These are phyloP conservation scores for Zygosaccharomyces pseudorouxii DNA, from an alignment of 805 yeast genomes.

Conservation along the genomic window DNA sequence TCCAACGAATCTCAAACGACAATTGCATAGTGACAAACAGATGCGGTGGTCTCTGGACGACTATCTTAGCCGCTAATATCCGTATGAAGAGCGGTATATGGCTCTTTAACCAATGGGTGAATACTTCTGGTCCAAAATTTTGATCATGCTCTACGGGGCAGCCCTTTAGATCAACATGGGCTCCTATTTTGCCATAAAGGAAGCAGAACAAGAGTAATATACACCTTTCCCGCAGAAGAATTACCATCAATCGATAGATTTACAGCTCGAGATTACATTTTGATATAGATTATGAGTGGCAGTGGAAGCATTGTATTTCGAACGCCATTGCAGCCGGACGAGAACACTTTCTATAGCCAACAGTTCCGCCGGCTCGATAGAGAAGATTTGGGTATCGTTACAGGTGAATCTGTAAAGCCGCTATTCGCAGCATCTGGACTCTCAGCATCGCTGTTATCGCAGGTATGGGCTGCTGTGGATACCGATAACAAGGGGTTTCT, in stretches of 20 bases:
- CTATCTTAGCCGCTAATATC: neutral
- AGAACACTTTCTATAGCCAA: slow-evolving; percentile 65
- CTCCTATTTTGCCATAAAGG: neutral
- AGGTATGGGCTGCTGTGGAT: slow-evolving; percentile 94
- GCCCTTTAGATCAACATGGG: neutral
- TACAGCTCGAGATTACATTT: neutral
- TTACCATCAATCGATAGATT: no score
- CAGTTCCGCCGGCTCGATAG: slow-evolving; percentile 77
- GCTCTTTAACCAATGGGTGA: neutral
- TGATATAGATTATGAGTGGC: slow-evolving; percentile 18
- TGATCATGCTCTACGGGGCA: neutral
- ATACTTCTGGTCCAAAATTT: neutral
- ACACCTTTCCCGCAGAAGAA: no score
- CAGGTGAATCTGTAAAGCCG: slow-evolving; percentile 82
- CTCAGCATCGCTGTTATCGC: slow-evolving; percentile 72
- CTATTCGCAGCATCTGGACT: slow-evolving; percentile 83
- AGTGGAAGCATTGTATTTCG: slow-evolving; percentile 19
- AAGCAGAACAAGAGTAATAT: neutral
- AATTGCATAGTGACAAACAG: neutral
- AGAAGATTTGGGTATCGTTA: slow-evolving; percentile 71
- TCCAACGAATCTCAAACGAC: slow-evolving; percentile 13
- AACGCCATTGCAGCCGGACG: slow-evolving; percentile 59
- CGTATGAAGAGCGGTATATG: neutral
- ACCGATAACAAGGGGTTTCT: slow-evolving; percentile 80
- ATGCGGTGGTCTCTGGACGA: neutral